Percentiles rank a stretch among this genome's conserved stretches.
These are phyloP conservation scores for Capsicum baccatum DNA, from an alignment of 257 asterid genomes.

Conservation along the genomic window DNA sequence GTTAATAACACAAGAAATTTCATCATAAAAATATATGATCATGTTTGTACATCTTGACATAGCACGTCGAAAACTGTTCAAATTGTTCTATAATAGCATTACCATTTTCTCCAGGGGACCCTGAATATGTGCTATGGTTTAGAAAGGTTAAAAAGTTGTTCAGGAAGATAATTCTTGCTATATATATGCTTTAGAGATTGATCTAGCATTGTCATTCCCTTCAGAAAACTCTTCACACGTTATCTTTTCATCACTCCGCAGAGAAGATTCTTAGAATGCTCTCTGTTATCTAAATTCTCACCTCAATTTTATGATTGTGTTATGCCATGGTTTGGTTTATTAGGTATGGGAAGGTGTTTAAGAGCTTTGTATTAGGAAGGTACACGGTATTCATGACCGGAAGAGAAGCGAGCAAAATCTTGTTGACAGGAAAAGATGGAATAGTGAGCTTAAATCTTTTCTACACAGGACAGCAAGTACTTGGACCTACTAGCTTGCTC, in stretches of 20 bases:
- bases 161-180: not conserved
- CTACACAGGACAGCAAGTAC: constrained; percentile 84
- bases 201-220: not conserved
- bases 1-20: not conserved
- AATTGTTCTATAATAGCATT: not conserved
- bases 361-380: constrained; percentile 77
- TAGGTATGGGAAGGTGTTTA: constrained; percentile 94
- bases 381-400: constrained; percentile 80
- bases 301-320: not conserved
- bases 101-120: not conserved
- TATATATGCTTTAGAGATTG: not conserved
- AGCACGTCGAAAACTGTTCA: not conserved
- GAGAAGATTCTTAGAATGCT: not conserved
- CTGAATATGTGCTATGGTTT: too few species aligned
- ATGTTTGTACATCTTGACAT: not conserved
- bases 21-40: not conserved
- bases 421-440: constrained; percentile 86
- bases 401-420: constrained; percentile 74
- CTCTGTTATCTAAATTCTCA: not conserved
- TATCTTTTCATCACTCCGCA: not conserved
- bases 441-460: constrained; percentile 79
- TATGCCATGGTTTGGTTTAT: not conserved
- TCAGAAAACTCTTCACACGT: not conserved
- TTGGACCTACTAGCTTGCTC: constrained; percentile 85
- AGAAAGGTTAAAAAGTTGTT: not conserved